These are phyloP conservation scores for Sonneratia caseolaris DNA, from an alignment of 345 rosid species.

Conservation along the genomic window DNA sequence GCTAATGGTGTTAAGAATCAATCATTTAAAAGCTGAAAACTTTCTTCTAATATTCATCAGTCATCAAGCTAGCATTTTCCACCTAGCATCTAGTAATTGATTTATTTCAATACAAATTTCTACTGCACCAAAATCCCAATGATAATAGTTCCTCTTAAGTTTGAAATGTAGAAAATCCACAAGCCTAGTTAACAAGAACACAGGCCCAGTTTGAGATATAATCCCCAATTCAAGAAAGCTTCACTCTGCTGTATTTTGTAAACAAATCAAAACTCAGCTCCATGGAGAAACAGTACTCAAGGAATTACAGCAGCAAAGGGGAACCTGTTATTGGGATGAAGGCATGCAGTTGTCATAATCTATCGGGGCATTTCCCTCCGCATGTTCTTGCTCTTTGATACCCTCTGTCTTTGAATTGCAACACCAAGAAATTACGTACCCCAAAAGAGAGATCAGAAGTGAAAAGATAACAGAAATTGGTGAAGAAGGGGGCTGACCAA, in stretches of 20 bases:
- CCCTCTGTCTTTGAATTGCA: conserved; percentile 22
- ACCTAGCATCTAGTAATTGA: not conserved
- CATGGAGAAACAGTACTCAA: not conserved
- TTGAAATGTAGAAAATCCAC: not conserved
- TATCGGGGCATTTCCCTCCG: conserved; percentile 28
- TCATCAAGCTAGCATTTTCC: not conserved
- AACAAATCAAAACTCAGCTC: not conserved
- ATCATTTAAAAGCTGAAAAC: not conserved
- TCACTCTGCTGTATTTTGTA: not conserved
- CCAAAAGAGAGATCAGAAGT: no score
- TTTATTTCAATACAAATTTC: not conserved
- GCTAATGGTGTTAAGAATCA: not conserved
- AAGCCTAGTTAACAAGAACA: not conserved
- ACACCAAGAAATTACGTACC: no score
- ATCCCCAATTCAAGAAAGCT: not conserved
- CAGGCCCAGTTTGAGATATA: not conserved
- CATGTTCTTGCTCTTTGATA: conserved; percentile 37
- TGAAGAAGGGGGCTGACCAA: no score
- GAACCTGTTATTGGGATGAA: conserved; percentile 62
- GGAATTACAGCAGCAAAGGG: not conserved
- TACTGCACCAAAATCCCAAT: no score
- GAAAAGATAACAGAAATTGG: no score
- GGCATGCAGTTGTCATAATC: conserved; percentile 37
- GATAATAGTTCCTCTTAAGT: no score
- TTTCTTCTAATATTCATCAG: not conserved